Conservation (phyloP, 2,329 filamentous ascomycete species). For the Fonsecaea nubica region DNA sequence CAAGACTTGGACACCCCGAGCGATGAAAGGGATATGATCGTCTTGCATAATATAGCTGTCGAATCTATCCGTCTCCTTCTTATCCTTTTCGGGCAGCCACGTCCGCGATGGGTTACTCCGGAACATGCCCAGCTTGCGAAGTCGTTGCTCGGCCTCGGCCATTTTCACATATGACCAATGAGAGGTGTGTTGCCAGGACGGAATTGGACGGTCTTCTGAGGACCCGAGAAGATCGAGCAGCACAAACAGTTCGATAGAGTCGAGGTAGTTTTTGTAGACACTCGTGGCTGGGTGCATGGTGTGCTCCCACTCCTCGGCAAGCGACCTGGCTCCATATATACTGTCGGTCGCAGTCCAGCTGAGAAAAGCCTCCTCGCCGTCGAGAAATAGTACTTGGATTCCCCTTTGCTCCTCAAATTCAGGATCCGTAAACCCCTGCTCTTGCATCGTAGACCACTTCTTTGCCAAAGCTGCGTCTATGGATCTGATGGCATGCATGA, state of each 20-base stretch:
- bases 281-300: conserved; percentile 72
- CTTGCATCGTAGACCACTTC: conserved; percentile 79
- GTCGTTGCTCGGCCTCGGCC: conserved; percentile 73
- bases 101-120: conserved; percentile 60
- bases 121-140: conserved; percentile 71
- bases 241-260: conserved; percentile 84
- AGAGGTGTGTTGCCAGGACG: conserved; percentile 86
- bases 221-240: conserved; percentile 86
- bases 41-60: conserved; percentile 69
- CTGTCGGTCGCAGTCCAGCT: conserved; percentile 82
- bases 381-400: conserved; percentile 85
- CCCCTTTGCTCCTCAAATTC: conserved; percentile 76
- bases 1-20: conserved; percentile 81
- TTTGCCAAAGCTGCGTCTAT: conserved; percentile 79
- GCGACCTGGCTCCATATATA: conserved; percentile 81
- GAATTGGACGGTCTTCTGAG: conserved; percentile 69
- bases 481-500: conserved; percentile 82
- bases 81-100: conserved; percentile 41
- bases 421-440: conserved; percentile 56
- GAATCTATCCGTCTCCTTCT: conserved; percentile 53
- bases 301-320: conserved; percentile 82
- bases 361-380: conserved; percentile 92
- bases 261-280: conserved; percentile 75
- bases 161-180: conserved; percentile 91
- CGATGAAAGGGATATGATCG: conserved; percentile 91